phyloP scores from a whole-genome alignment of 768 basidiomycete genomes.

The Daedaleopsis sinensis region DNA sequence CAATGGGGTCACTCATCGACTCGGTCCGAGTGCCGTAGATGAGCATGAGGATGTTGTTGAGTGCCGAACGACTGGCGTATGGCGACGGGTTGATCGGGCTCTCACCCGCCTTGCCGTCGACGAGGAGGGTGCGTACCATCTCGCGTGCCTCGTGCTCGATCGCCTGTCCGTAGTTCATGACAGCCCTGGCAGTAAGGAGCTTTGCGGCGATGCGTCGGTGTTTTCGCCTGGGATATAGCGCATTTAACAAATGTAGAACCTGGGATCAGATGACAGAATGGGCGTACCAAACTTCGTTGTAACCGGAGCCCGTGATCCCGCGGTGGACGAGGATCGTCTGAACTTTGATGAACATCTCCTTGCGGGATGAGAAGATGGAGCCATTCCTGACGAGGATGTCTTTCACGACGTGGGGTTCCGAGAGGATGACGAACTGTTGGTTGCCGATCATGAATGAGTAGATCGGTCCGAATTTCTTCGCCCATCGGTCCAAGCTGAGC shows the following conservation, averaged over 20 bases:
- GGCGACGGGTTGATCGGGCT: constrained; percentile 42
- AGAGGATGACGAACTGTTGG: constrained; percentile 49
- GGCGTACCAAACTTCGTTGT: constrained; percentile 45
- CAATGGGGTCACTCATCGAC: constrained; percentile 40
- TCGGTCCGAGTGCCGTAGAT: constrained; percentile 47
- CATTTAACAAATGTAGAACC: neutral
- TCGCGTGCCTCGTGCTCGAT: constrained; percentile 35
- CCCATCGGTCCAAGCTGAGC: constrained; percentile 23
- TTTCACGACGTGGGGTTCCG: constrained; percentile 45
- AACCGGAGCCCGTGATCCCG: constrained; percentile 47
- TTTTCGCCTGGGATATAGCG: constrained; percentile 31
- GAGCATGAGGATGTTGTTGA: constrained; percentile 48
- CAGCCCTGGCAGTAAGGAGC: constrained; percentile 37
- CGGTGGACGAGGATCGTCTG: constrained; percentile 47
- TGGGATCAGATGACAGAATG: neutral
- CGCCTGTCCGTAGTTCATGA: constrained; percentile 38
- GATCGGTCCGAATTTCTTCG: constrained; percentile 44
- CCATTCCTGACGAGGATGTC: constrained; percentile 50
- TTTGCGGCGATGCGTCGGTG: constrained; percentile 44
- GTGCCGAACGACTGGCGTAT: constrained; percentile 40
- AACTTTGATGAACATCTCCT: constrained; percentile 47
- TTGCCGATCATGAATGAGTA: constrained; percentile 51
- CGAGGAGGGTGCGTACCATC: constrained; percentile 45
- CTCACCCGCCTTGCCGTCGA: constrained; percentile 34
- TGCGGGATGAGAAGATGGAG: constrained; percentile 49